These are phyloP conservation scores for Pseudevernia furfuracea DNA, from an alignment of 495 filamentous ascomycete genomes.

Conservation along the genomic window DNA sequence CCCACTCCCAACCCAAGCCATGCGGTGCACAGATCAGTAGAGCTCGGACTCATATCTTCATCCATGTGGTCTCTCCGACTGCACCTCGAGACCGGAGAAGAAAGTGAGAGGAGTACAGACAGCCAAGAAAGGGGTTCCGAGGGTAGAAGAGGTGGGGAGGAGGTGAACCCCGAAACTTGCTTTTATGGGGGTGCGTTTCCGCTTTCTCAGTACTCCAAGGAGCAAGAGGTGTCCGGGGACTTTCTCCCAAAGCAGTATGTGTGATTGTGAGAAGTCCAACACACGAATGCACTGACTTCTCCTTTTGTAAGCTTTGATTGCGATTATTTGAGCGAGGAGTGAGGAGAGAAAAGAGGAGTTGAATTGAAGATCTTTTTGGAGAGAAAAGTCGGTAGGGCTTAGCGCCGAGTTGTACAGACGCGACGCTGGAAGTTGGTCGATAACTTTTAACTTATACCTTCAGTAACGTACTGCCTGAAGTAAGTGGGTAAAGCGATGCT, in stretches of 20 bases:
- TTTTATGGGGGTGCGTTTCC: slow-evolving; percentile 99
- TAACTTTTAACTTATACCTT: too few relatives aligned
- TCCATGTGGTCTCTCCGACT: slow-evolving; percentile 50
- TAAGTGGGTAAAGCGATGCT: neutral
- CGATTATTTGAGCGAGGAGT: slow-evolving; percentile 99
- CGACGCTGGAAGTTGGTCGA: neutral
- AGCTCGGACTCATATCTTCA: slow-evolving; percentile 84
- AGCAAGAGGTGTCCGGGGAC: slow-evolving; percentile 88
- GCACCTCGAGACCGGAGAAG: slow-evolving; percentile 23
- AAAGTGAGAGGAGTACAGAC: slow-evolving; percentile 35
- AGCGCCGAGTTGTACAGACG: neutral
- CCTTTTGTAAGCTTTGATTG: slow-evolving; percentile 98
- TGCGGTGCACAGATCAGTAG: slow-evolving; percentile 28
- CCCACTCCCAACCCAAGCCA: slow-evolving; percentile 30
- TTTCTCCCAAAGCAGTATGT: slow-evolving; percentile 93
- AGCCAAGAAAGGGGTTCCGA: slow-evolving; percentile 30
- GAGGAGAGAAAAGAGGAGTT: slow-evolving; percentile 7
- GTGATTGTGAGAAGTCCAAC: slow-evolving; percentile 31
- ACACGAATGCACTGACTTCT: slow-evolving; percentile 38
- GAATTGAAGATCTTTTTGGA: neutral
- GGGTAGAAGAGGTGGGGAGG: slow-evolving; percentile 42
- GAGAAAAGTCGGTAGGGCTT: slow-evolving; percentile 3
- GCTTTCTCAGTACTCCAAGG: slow-evolving; percentile 47
- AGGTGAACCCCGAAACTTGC: slow-evolving; percentile 69
- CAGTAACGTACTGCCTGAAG: neutral